These are phyloP conservation scores for Phylloporus arenicola DNA, from an alignment of 768 basidiomycete genomes.

Conservation along the genomic window DNA sequence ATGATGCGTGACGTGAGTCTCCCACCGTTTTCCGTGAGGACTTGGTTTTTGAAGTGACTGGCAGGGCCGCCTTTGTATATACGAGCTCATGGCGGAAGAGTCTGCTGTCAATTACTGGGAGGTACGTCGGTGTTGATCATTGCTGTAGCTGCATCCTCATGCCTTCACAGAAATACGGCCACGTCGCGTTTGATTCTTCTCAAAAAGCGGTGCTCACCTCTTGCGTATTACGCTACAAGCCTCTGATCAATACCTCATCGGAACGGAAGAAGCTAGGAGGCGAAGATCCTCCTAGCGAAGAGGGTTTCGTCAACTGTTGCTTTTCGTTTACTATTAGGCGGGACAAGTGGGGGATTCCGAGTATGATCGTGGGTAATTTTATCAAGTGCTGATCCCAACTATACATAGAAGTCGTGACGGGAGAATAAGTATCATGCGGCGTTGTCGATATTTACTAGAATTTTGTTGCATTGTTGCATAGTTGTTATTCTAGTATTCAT, in stretches of 20 bases:
- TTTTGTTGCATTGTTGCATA: conserved; percentile 6
- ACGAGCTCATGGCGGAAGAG: conserved; percentile 98
- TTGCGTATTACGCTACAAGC: conserved; percentile 80
- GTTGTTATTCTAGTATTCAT: conserved; percentile 12
- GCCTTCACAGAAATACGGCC: conserved; percentile 79
- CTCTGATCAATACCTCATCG: conserved; percentile 42
- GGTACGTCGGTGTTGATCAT: conserved; percentile 37
- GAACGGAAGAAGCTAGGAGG: conserved; percentile 28
- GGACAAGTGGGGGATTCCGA: conserved; percentile 83
- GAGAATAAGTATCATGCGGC: neutral
- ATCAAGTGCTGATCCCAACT: conserved; percentile 50
- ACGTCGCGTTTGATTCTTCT: conserved; percentile 85
- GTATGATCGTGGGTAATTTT: conserved; percentile 88
- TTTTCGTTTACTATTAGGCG: conserved; percentile 87
- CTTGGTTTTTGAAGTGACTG: neutral
- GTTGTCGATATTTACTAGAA: conserved; percentile 6
- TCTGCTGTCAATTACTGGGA: conserved; percentile 98
- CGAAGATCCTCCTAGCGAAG: conserved; percentile 43
- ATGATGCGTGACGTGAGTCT: conserved; percentile 80
- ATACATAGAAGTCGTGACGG: neutral
- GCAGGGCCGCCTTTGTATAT: conserved; percentile 88
- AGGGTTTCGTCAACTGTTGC: conserved; percentile 79
- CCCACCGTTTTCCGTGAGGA: neutral
- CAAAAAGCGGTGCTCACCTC: conserved; percentile 93
- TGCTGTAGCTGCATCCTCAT: neutral